Conservation (phyloP, 805 yeast species). For the Ogataea nonfermentans region DNA sequence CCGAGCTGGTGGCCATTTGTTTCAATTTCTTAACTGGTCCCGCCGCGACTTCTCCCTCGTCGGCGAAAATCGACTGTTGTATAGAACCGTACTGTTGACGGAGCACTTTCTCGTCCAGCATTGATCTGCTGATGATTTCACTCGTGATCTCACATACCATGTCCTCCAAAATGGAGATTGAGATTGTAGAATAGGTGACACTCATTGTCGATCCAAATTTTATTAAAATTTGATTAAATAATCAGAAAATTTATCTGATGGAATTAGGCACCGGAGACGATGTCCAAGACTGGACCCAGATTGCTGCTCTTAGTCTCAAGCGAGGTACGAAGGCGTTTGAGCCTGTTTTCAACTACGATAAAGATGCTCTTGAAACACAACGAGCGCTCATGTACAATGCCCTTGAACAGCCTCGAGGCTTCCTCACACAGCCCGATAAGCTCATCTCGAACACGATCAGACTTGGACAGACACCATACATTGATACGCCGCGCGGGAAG, state of each 20-base stretch:
- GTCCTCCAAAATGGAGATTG: slow-evolving; percentile 32
- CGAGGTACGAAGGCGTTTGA: slow-evolving; percentile 85
- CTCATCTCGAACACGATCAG: slow-evolving; percentile 30
- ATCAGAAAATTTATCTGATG: neutral
- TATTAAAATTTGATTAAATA: neutral
- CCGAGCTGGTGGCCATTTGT: slow-evolving; percentile 10
- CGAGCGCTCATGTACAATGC: slow-evolving; percentile 74
- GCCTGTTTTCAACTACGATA: slow-evolving; percentile 43
- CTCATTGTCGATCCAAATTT: slow-evolving; percentile 8
- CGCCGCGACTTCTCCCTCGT: slow-evolving; percentile 17
- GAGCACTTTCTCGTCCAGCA: slow-evolving; percentile 33
- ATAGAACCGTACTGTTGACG: slow-evolving; percentile 33
- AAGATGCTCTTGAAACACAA: slow-evolving; percentile 44
- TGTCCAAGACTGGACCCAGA: slow-evolving; percentile 52
- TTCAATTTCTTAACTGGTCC: slow-evolving; percentile 15
- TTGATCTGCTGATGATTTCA: slow-evolving; percentile 30
- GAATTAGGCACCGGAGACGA: slow-evolving; percentile 33
- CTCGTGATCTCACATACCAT: slow-evolving; percentile 36
- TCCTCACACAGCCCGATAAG: slow-evolving; percentile 21
- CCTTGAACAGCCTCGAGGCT: slow-evolving; percentile 48
- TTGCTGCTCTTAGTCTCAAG: slow-evolving; percentile 38
- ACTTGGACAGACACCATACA: slow-evolving; percentile 24
- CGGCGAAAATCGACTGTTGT: slow-evolving; percentile 26
- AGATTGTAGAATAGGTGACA: slow-evolving; percentile 32
- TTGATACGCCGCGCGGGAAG: slow-evolving; percentile 61